phyloP scores from a whole-genome alignment of 2,329 filamentous ascomycete genomes.

The Emmonsiellopsis sp. region DNA sequence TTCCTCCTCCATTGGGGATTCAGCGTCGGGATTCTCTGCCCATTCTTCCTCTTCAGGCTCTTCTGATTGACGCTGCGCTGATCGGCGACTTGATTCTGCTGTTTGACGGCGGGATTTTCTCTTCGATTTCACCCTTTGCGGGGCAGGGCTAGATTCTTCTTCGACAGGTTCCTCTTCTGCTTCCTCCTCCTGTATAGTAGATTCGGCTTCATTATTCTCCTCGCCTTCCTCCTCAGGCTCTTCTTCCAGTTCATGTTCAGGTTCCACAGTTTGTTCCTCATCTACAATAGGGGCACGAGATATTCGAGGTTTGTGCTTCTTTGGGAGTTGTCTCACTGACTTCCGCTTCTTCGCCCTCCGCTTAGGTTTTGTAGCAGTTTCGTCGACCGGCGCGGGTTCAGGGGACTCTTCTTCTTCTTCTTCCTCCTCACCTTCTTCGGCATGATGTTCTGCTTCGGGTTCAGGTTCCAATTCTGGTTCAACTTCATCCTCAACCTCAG shows the following conservation, averaged over 20 bases:
- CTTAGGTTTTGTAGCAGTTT: background rate
- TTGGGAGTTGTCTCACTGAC: background rate
- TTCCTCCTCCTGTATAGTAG: conserved; percentile 4
- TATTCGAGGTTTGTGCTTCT: background rate
- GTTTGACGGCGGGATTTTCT: background rate
- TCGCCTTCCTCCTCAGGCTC: conserved; percentile 8
- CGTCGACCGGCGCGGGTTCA: background rate
- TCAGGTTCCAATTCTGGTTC: background rate
- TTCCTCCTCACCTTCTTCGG: background rate
- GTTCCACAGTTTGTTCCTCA: background rate
- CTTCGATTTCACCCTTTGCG: background rate
- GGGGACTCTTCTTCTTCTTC: background rate
- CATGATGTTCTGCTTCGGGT: conserved; percentile 1
- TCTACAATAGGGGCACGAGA: background rate
- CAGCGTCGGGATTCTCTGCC: conserved; percentile 16
- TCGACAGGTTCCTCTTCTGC: background rate
- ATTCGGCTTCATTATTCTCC: conserved; percentile 7
- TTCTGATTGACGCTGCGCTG: conserved; percentile 1
- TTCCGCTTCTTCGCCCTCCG: conserved; percentile 4
- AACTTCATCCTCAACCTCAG: background rate
- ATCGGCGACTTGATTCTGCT: background rate
- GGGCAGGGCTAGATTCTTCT: background rate
- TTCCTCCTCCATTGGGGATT: conserved; percentile 14
- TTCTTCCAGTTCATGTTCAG: conserved; percentile 6
- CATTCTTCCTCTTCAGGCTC: conserved; percentile 9